phyloP scores from a whole-genome alignment of 768 basidiomycete genomes.

The Kwoniella europaea region DNA sequence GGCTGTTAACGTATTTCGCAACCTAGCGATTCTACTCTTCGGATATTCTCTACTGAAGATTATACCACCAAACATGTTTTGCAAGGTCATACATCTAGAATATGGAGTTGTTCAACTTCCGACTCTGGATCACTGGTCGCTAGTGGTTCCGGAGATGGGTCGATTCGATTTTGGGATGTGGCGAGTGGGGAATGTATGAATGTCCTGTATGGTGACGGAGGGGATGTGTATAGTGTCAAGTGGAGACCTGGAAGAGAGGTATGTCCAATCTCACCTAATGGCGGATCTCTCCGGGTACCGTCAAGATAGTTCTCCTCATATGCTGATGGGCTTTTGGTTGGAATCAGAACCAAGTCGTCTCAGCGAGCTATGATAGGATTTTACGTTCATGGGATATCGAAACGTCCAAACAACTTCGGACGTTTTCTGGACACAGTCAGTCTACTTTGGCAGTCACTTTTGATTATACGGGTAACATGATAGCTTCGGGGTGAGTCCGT shows the following conservation, averaged over 20 bases:
- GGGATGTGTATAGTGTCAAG: slow-evolving; percentile 55
- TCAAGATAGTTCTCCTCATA: too few relatives aligned
- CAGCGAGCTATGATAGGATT: slow-evolving; percentile 56
- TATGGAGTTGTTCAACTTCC: slow-evolving; percentile 47
- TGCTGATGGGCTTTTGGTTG: background rate
- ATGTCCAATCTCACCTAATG: too few relatives aligned
- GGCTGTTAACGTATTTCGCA: too few relatives aligned
- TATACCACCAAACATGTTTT: slow-evolving; percentile 32
- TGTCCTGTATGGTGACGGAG: slow-evolving; percentile 44
- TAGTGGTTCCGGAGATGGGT: slow-evolving; percentile 53
- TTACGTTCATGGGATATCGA: slow-evolving; percentile 52
- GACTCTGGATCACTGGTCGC: slow-evolving; percentile 25
- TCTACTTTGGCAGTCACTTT: slow-evolving; percentile 48
- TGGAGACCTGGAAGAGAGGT: slow-evolving; percentile 48
- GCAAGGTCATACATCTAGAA: slow-evolving; percentile 49
- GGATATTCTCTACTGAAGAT: slow-evolving; percentile 42
- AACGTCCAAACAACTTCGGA: slow-evolving; percentile 48
- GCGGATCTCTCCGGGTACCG: too few relatives aligned
- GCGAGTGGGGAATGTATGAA: slow-evolving; percentile 24
- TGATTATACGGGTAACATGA: slow-evolving; percentile 48
- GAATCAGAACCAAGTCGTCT: slow-evolving; percentile 45
- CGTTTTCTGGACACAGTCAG: slow-evolving; percentile 56
- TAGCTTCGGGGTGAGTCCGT: slow-evolving; percentile 57
- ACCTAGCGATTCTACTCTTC: slow-evolving; percentile 51
- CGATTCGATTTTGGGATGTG: slow-evolving; percentile 49